phyloP scores from a whole-genome alignment of 225 moss, liverwort and hornwort species.

The Antitrichia curtipendula region DNA sequence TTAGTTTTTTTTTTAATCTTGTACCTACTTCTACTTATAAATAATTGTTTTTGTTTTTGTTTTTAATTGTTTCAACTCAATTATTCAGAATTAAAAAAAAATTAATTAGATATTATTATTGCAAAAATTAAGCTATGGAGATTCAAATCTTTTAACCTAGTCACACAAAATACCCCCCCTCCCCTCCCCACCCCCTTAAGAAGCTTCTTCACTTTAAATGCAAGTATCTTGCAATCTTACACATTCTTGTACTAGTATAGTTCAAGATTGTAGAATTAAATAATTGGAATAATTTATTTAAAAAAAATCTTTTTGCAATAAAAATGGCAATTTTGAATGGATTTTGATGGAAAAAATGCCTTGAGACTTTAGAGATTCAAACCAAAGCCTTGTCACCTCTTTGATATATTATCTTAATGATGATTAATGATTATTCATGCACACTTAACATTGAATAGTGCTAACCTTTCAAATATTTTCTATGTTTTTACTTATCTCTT shows the following conservation, averaged over 20 bases:
- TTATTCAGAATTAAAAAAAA: too few species aligned
- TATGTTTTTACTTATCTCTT: not conserved
- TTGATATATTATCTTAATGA: not conserved
- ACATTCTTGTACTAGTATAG: not conserved
- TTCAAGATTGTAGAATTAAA: rapidly evolving
- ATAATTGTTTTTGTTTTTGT: too few species aligned
- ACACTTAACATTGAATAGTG: not conserved
- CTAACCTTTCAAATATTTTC: not conserved
- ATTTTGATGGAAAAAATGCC: not conserved
- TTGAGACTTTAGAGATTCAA: too few species aligned
- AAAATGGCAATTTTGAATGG: not conserved
- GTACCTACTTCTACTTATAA: not conserved
- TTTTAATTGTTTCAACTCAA: not conserved
- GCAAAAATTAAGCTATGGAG: not conserved
- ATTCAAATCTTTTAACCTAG: not conserved
- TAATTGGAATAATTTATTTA: not conserved
- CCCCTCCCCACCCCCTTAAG: too few species aligned
- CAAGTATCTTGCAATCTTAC: not conserved
- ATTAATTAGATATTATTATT: not conserved
- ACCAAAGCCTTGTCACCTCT: not conserved
- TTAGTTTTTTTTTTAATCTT: not conserved
- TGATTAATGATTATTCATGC: not conserved
- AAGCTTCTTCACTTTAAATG: too few species aligned
- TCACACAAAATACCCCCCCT: not conserved
- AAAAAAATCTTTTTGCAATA: not conserved